These are phyloP conservation scores for Suillus spraguei DNA, from an alignment of 768 basidiomycete genomes.

Conservation along the genomic window DNA sequence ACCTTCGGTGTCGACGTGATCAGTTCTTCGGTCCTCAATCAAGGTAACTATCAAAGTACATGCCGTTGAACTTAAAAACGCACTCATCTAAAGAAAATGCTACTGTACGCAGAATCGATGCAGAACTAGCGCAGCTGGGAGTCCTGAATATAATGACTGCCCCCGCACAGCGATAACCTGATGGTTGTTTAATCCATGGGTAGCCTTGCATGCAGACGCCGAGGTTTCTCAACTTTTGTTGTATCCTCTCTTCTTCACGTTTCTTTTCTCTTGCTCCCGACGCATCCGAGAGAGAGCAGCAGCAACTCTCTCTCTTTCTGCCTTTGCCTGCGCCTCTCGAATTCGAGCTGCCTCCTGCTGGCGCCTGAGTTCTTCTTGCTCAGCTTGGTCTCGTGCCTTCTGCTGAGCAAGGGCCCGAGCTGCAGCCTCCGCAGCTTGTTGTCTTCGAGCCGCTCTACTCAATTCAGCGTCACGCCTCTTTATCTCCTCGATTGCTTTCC, in stretches of 20 bases:
- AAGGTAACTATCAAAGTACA: no score
- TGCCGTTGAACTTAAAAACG: neutral
- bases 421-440: conserved; percentile 13
- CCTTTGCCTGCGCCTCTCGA: conserved; percentile 19
- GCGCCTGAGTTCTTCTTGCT: conserved; percentile 20
- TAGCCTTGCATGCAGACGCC: conserved; percentile 53
- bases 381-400: conserved; percentile 27
- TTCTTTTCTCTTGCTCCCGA: conserved; percentile 25
- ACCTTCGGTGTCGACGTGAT: no score
- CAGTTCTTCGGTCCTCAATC: no score
- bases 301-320: conserved; percentile 19
- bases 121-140: conserved; percentile 25
- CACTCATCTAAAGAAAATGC: neutral
- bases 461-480: conserved; percentile 20
- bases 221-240: conserved; percentile 43
- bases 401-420: conserved; percentile 21
- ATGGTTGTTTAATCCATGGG: conserved; percentile 42
- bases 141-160: conserved; percentile 43
- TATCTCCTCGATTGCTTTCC: conserved; percentile 22
- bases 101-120: neutral
- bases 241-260: conserved; percentile 35
- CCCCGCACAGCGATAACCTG: conserved; percentile 52
- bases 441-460: conserved; percentile 19
- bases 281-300: conserved; percentile 34
- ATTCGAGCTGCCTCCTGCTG: conserved; percentile 23